Evolutionary conservation across 2,329 filamentous ascomycete species (phyloP).

Genomic region (Epichloe hybrida): DNA sequence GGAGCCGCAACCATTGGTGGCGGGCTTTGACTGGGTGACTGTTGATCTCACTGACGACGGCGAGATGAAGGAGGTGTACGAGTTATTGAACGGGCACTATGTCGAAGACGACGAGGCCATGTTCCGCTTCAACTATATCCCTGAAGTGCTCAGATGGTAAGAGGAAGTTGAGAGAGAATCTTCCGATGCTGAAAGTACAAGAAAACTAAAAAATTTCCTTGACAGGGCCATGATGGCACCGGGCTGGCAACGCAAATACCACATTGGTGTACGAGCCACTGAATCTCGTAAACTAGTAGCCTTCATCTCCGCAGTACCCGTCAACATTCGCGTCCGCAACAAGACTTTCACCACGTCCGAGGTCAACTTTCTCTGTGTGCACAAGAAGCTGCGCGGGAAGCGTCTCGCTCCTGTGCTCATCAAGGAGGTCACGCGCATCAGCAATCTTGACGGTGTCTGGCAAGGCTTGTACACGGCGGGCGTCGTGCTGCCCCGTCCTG

Average conservation of each 20-base stretch:
- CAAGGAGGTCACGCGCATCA: constrained; percentile 90
- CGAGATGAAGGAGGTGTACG: constrained; percentile 80
- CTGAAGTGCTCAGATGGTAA: constrained; percentile 78
- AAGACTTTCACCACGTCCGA: constrained; percentile 68
- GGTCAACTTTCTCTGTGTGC: constrained; percentile 96
- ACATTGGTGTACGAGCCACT: constrained; percentile 79
- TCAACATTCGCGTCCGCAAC: constrained; percentile 65
- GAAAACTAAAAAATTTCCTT: not conserved
- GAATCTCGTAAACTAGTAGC: constrained; percentile 80
- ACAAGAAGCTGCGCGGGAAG: constrained; percentile 94
- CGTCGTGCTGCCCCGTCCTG: constrained; percentile 76
- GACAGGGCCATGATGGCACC: constrained; percentile 81
- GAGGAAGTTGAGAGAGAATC: constrained; percentile 9
- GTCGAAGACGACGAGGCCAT: constrained; percentile 95
- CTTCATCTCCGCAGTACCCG: constrained; percentile 89
- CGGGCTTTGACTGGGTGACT: constrained; percentile 88
- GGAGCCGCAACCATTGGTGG: constrained; percentile 59
- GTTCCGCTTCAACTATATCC: constrained; percentile 94
- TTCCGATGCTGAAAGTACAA: too few species aligned
- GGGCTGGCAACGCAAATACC: constrained; percentile 88
- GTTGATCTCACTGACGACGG: constrained; percentile 70
- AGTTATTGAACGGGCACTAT: constrained; percentile 84
- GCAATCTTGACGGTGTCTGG: constrained; percentile 75
- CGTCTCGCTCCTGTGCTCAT: constrained; percentile 87
- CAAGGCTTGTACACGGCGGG: constrained; percentile 95